Conservation (phyloP, 2,329 filamentous ascomycete genomes). For the Colletotrichum sp. region DNA sequence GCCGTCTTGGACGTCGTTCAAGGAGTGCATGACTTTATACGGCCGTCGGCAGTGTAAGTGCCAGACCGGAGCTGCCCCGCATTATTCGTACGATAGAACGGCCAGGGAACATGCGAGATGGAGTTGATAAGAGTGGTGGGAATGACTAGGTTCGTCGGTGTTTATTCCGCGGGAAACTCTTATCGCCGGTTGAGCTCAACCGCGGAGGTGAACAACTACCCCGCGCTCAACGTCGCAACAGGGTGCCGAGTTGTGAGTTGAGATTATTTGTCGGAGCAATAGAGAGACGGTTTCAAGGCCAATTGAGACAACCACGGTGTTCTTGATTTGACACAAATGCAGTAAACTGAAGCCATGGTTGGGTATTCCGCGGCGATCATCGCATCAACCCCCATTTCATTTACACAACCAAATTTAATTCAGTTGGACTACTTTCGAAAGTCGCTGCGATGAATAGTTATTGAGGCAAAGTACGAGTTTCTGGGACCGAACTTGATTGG, state of each 20-base stretch:
- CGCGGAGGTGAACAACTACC: not conserved
- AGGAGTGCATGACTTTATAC: not conserved
- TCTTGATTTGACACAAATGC: fast-evolving
- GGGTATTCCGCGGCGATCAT: not conserved
- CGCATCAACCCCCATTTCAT: fast-evolving
- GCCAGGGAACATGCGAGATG: not conserved
- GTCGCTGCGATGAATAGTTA: too few relatives aligned
- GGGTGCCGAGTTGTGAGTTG: not conserved
- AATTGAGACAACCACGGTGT: not conserved
- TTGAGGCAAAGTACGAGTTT: fast-evolving
- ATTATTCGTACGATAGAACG: not conserved
- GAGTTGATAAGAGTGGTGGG: not conserved
- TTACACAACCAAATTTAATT: fast-evolving
- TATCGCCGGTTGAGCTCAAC: not conserved
- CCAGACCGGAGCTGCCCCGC: not conserved
- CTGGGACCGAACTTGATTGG: fast-evolving
- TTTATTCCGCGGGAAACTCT: not conserved
- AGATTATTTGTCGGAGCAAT: not conserved
- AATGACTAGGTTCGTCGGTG: not conserved
- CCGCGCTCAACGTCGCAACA: not conserved
- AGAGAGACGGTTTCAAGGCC: not conserved
- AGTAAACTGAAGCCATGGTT: not conserved
- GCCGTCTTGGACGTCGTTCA: not conserved
- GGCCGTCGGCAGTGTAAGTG: not conserved
- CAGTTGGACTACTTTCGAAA: fast-evolving